These are phyloP conservation scores for Blastobotrys robertii DNA, from an alignment of 805 yeast genomes.

Conservation along the genomic window DNA sequence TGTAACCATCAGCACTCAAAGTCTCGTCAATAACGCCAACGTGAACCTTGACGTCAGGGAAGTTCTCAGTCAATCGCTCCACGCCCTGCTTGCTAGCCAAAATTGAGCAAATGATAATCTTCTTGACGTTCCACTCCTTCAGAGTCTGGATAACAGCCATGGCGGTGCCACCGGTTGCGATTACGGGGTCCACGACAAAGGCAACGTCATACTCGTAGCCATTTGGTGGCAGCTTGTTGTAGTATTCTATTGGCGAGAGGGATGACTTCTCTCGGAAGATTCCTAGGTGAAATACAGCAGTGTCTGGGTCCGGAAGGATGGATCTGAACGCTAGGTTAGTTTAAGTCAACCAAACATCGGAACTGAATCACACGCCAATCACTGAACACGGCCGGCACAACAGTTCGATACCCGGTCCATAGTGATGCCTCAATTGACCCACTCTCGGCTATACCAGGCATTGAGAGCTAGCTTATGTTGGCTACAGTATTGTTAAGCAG, in stretches of 20 bases:
- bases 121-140: conserved; percentile 26
- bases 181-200: conserved; percentile 25
- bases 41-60: conserved; percentile 20
- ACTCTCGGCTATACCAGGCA: no score
- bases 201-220: conserved; percentile 17
- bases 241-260: conserved; percentile 26
- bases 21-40: conserved; percentile 22
- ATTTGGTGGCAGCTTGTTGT: conserved; percentile 24
- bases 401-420: no score
- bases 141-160: conserved; percentile 24
- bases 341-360: no score
- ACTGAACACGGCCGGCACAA: no score
- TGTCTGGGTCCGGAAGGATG: conserved; percentile 22
- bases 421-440: no score
- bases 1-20: conserved; percentile 21
- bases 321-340: conserved; percentile 14
- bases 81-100: conserved; percentile 22
- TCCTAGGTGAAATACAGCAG: conserved; percentile 26
- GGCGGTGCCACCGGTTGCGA: conserved; percentile 31
- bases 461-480: no score
- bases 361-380: no score
- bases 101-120: conserved; percentile 20
- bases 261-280: conserved; percentile 25
- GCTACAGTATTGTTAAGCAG: no score
- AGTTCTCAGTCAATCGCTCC: conserved; percentile 10